Evolutionary conservation across 495 filamentous ascomycete genomes (phyloP), one percentile per base, ranked within the genome.

Genomic region (Ramalina intermedia): DNA sequence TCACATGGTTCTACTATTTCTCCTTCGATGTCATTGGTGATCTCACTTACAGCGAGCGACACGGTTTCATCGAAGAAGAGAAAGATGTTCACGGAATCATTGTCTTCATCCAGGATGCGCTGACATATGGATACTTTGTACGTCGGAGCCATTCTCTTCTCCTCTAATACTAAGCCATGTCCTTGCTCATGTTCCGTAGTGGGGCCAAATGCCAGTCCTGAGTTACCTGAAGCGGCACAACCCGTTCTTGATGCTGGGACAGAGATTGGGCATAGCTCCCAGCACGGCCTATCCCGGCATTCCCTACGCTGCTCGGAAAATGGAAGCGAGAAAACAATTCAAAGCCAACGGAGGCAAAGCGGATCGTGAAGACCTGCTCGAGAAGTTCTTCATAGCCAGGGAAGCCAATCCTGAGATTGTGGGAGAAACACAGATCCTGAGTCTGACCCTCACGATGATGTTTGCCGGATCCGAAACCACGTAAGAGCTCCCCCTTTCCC

Each of bases 1-100:
- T 74, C 0, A 63, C 72, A 41, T 90, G 86, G 86, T 63, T 87
- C 18, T 84, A 90, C 56, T 88, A 78, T 57, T 87, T 80, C 57
- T 82, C 82, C 3, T 88, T 87, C 55, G 85, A 91, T 55, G 82
- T 87, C 36, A 64, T 84, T 66, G 63, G 82, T 65, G 70, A 63
- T 58, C 71, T 84, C 17, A 80, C 79, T 1, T 85, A 80, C 54
- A 74, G 72, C 48, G 67, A 78, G 20, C 69, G 67, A 8, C 79
- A 81, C 49, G 81, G 81, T 3, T 85, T 84, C 56, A 54, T 85
- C 2, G 69, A 70, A 26, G 66, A 75, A 7, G 77, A 71, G 3
- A 50, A 70, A 24, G 80, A 82, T 49, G 71, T 82, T 45, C 79
- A 82, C 43, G 66, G 66, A 2, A 70, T 72, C 27, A 57, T 73